phyloP scores from a whole-genome alignment of 306 rosid genomes.

The Gillenia trifoliata region DNA sequence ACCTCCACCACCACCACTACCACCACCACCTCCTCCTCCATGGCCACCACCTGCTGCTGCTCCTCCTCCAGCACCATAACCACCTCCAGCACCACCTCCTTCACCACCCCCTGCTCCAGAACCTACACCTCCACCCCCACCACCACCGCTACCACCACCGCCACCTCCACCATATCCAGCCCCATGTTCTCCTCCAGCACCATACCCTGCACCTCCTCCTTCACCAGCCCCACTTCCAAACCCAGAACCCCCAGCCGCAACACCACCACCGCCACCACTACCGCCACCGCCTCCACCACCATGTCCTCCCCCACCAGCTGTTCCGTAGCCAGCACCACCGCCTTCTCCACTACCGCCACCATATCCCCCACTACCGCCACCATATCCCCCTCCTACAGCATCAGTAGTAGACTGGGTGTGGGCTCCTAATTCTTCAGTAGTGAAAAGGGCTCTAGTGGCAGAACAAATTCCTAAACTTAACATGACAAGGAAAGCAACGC shows the following conservation, averaged over 20 bases:
- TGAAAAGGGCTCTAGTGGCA: constrained; percentile 46
- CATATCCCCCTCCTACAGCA: constrained; percentile 13
- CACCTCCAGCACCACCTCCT: constrained; percentile 13
- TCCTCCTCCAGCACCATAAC: constrained; percentile 20
- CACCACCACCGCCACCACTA: constrained; percentile 9
- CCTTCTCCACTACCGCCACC: constrained; percentile 3
- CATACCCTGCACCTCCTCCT: constrained; percentile 20
- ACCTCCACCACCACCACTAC: constrained; percentile 15
- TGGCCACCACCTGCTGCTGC: not conserved
- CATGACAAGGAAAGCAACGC: constrained; percentile 23
- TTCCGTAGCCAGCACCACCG: constrained; percentile 6
- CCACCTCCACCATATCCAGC: constrained; percentile 21
- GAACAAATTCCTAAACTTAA: constrained; percentile 38
- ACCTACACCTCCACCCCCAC: constrained; percentile 16
- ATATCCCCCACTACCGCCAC: not conserved
- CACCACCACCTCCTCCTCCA: constrained; percentile 11
- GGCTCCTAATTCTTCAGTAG: not conserved
- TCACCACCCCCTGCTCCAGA: constrained; percentile 24
- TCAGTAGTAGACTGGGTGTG: not conserved
- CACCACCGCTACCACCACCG: constrained; percentile 20
- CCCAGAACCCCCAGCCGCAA: constrained; percentile 22
- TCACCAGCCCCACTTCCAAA: constrained; percentile 28
- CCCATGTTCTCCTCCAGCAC: constrained; percentile 21
- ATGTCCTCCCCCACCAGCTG: not conserved
- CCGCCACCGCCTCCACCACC: constrained; percentile 14